A percentile compares a stretch with the other conserved stretches of the same genome.
Conservation (phyloP, 83 land plant genomes). For the Picea abies region DNA sequence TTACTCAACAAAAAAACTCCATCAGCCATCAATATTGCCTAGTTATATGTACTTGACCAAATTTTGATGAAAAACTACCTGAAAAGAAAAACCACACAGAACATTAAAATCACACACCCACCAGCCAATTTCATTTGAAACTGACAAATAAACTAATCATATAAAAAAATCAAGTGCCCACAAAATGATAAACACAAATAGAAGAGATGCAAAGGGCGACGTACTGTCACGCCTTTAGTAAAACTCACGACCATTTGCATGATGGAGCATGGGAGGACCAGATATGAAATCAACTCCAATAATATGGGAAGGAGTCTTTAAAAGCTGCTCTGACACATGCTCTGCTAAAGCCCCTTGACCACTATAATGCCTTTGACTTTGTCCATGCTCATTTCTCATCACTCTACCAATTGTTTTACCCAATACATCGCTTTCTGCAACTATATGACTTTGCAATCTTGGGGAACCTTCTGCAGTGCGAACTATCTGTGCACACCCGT, state of each 20-base stretch:
- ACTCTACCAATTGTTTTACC: constrained; percentile 23
- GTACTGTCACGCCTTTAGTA: background rate
- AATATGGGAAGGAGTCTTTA: constrained; percentile 6
- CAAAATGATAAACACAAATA: too few species aligned
- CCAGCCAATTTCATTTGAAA: background rate
- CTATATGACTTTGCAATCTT: constrained; percentile 21
- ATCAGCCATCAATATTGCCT: background rate
- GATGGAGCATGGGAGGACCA: constrained; percentile 17
- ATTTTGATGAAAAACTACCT: constrained; percentile 2
- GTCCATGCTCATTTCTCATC: background rate
- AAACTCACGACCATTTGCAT: constrained; percentile 15
- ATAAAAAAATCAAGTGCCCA: too few species aligned
- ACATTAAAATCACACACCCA: background rate
- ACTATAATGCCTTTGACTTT: constrained; percentile 25
- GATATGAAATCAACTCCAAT: constrained; percentile 29
- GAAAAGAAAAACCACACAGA: background rate
- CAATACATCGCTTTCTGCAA: constrained; percentile 27
- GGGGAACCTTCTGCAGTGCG: constrained; percentile 29
- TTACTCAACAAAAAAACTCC: background rate
- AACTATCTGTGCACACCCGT: constrained; percentile 21
- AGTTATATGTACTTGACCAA: background rate
- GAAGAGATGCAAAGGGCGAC: too few species aligned
- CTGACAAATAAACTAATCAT: background rate
- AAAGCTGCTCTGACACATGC: constrained; percentile 48
- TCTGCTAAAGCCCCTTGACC: constrained; percentile 47